A percentile compares a stretch with the other conserved stretches of the same genome.
These are phyloP conservation scores for Nigrospora osmanthi DNA, from an alignment of 2,329 filamentous ascomycete species.

Conservation along the genomic window DNA sequence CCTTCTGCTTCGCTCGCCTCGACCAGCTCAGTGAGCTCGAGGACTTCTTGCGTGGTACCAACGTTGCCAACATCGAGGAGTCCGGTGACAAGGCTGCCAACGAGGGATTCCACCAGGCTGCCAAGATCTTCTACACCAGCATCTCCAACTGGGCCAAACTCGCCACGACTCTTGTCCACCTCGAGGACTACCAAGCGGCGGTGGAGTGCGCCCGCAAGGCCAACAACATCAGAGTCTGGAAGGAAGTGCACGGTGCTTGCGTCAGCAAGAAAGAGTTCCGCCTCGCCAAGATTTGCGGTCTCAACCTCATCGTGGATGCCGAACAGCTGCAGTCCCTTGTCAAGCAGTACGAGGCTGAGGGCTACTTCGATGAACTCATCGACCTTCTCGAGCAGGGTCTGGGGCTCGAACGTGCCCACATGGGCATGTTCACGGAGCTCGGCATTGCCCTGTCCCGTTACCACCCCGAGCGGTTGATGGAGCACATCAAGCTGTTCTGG, in stretches of 20 bases:
- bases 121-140: constrained; percentile 97
- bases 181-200: constrained; percentile 93
- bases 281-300: constrained; percentile 94
- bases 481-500: constrained; percentile 99
- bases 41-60: constrained; percentile 87
- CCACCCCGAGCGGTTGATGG: constrained; percentile 92
- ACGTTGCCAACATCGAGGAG: constrained; percentile 92
- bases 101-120: constrained; percentile 88
- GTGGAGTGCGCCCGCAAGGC: constrained; percentile 97
- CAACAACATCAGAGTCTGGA: constrained; percentile 99
- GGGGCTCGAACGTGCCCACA: constrained; percentile 84
- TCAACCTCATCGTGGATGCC: constrained; percentile 95
- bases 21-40: constrained; percentile 90
- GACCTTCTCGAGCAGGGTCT: constrained; percentile 88
- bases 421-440: constrained; percentile 94
- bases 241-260: constrained; percentile 94
- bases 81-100: constrained; percentile 97
- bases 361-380: constrained; percentile 98
- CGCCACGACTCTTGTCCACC: constrained; percentile 92
- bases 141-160: constrained; percentile 99
- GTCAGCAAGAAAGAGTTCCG: constrained; percentile 98
- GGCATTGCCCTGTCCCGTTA: constrained; percentile 92
- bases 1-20: constrained; percentile 87
- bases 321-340: constrained; percentile 90
- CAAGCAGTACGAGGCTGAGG: constrained; percentile 92